Evolutionary conservation across 2,329 filamentous ascomycete genomes (phyloP).

Genomic region (Berkeleyomyces rouxiae): DNA sequence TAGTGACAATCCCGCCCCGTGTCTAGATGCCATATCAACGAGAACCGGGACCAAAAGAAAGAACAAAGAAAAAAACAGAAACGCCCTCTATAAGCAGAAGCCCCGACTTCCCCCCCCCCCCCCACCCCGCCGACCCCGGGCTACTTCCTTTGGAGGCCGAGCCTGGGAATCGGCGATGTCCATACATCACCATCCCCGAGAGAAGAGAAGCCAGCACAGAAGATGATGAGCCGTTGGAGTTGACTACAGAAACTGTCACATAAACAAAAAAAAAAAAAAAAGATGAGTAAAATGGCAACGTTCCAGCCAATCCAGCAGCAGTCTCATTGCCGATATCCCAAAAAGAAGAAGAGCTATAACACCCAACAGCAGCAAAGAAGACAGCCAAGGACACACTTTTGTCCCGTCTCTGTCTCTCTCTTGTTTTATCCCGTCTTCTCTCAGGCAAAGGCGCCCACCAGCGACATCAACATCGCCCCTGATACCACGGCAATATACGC

Average conservation of each 20-base stretch:
- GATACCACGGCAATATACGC: constrained; percentile 47
- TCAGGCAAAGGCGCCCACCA: constrained; percentile 57
- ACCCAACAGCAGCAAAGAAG: neutral
- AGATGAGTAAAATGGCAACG: neutral
- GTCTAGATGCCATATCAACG: neutral
- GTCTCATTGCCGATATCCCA: neutral
- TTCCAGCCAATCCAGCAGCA: neutral
- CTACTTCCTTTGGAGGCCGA: too few species aligned
- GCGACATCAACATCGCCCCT: constrained; percentile 52
- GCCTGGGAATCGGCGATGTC: too few species aligned
- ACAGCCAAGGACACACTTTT: neutral
- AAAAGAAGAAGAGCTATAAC: neutral
- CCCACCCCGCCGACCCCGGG: too few species aligned
- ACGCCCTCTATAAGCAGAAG: neutral
- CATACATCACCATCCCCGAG: neutral
- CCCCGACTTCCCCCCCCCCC: too few species aligned
- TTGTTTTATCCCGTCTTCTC: neutral
- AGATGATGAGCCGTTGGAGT: too few species aligned
- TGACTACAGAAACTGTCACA: neutral
- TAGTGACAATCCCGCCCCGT: neutral
- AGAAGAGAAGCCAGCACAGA: neutral
- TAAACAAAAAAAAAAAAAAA: neutral
- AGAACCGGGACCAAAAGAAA: neutral
- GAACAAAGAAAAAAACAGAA: neutral
- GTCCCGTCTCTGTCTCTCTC: neutral